Evolutionary conservation across 208 protist genomes (phyloP).

Genomic region (Trypanosoma melophagium): DNA sequence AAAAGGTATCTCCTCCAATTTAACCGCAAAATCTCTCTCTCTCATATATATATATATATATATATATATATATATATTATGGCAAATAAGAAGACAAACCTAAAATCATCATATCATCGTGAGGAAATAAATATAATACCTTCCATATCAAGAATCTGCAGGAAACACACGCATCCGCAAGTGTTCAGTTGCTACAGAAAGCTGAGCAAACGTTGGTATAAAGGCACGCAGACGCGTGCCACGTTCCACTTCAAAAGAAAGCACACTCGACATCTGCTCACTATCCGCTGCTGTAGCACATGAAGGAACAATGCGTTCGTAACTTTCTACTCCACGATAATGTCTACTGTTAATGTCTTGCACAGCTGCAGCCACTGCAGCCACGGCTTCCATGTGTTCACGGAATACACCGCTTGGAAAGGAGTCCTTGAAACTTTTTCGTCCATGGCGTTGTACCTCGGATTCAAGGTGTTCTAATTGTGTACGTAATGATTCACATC

Average conservation of each 20-base stretch:
- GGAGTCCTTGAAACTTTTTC: slow-evolving; percentile 9
- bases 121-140: background rate
- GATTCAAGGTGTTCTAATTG: slow-evolving; percentile 40
- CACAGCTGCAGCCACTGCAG: slow-evolving; percentile 25
- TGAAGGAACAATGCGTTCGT: slow-evolving; percentile 20
- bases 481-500: slow-evolving; percentile 49
- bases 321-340: slow-evolving; percentile 15
- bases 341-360: slow-evolving; percentile 26
- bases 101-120: too few species aligned
- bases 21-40: too few species aligned
- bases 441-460: slow-evolving; percentile 28
- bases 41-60: too few species aligned
- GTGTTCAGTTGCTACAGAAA: slow-evolving; percentile 71
- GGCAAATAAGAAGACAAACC: too few species aligned
- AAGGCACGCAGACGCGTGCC: slow-evolving; percentile 54
- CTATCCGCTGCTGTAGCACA: slow-evolving; percentile 58
- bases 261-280: slow-evolving; percentile 36
- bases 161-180: slow-evolving; percentile 22
- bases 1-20: too few species aligned
- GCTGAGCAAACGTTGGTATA: slow-evolving; percentile 77
- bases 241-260: slow-evolving; percentile 72
- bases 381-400: slow-evolving; percentile 32
- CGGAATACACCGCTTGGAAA: slow-evolving; percentile 8
- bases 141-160: background rate
- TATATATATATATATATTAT: too few species aligned